phyloP scores from a whole-genome alignment of 768 basidiomycete species.

The Dioszegia aurantiaca region DNA sequence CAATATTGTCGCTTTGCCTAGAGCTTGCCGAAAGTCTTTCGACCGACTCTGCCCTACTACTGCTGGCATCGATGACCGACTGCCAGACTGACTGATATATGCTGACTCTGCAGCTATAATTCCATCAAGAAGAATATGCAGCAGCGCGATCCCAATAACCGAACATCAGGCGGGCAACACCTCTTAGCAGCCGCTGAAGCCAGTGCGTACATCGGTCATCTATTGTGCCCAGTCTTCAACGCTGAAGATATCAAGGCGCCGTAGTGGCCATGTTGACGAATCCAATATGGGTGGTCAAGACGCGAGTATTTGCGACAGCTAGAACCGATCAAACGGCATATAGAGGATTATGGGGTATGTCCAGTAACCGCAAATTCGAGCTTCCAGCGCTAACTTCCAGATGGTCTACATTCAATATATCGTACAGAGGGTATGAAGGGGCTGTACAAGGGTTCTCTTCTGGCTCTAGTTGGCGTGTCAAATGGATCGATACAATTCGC shows the following conservation, averaged over 20 bases:
- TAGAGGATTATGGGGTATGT: slow-evolving; percentile 73
- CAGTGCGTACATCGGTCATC: slow-evolving; percentile 69
- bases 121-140: slow-evolving; percentile 78
- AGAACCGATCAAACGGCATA: slow-evolving; percentile 69
- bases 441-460: slow-evolving; percentile 77
- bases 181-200: slow-evolving; percentile 91
- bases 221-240: background rate
- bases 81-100: background rate
- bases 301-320: slow-evolving; percentile 87
- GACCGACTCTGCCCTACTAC: no score
- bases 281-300: slow-evolving; percentile 96
- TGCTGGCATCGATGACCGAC: no score
- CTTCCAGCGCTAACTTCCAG: slow-evolving; percentile 51
- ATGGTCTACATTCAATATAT: slow-evolving; percentile 71
- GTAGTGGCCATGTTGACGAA: slow-evolving; percentile 92
- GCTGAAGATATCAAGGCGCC: slow-evolving; percentile 62
- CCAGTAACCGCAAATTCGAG: slow-evolving; percentile 43
- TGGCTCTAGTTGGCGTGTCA: slow-evolving; percentile 87
- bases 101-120: slow-evolving; percentile 66
- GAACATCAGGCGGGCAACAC: slow-evolving; percentile 73
- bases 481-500: slow-evolving; percentile 96
- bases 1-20: no score
- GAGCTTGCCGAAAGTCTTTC: no score
- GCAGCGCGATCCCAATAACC: slow-evolving; percentile 61
- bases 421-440: slow-evolving; percentile 72